phyloP scores from a whole-genome alignment of 2,329 filamentous ascomycete genomes.

The Colletotrichum abscissum region DNA sequence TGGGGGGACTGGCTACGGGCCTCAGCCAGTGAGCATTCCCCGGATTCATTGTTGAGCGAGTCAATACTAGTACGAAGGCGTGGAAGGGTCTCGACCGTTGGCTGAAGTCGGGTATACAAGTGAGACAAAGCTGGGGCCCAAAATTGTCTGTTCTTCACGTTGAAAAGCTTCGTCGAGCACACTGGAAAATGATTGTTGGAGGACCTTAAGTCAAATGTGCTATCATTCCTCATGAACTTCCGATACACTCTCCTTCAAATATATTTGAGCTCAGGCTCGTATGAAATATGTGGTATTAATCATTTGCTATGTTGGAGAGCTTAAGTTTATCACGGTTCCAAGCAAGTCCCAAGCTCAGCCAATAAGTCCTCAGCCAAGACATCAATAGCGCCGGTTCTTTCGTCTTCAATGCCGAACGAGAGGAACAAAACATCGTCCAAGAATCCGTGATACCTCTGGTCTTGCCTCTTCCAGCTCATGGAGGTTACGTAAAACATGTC shows the following conservation, averaged over 20 bases:
- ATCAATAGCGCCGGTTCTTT: constrained; percentile 60
- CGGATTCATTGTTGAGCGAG: not conserved
- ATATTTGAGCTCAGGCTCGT: not conserved
- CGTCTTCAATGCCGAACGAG: constrained; percentile 67
- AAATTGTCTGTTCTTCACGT: too few relatives aligned
- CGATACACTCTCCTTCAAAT: too few relatives aligned
- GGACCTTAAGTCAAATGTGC: too few relatives aligned
- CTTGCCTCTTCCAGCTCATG: constrained; percentile 63
- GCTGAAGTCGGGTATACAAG: not conserved
- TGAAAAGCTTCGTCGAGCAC: too few relatives aligned
- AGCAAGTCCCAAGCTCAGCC: constrained; percentile 39
- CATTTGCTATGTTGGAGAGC: not conserved
- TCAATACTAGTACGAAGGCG: not conserved
- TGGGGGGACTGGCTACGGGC: too few relatives aligned
- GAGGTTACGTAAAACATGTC: constrained; percentile 70
- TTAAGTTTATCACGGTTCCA: not conserved
- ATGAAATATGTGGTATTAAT: not conserved
- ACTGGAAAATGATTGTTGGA: too few relatives aligned
- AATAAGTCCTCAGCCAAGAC: constrained; percentile 61
- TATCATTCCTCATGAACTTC: too few relatives aligned
- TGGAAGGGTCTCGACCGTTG: not conserved
- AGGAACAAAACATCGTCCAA: constrained; percentile 66
- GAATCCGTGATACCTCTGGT: constrained; percentile 64
- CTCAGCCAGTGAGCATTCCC: not conserved
- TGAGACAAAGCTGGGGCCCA: not conserved